A percentile compares a stretch with the other conserved stretches of the same genome.
Evolutionary conservation across 345 rosid species (phyloP).

Genomic region (Aquilaria malaccensis): DNA sequence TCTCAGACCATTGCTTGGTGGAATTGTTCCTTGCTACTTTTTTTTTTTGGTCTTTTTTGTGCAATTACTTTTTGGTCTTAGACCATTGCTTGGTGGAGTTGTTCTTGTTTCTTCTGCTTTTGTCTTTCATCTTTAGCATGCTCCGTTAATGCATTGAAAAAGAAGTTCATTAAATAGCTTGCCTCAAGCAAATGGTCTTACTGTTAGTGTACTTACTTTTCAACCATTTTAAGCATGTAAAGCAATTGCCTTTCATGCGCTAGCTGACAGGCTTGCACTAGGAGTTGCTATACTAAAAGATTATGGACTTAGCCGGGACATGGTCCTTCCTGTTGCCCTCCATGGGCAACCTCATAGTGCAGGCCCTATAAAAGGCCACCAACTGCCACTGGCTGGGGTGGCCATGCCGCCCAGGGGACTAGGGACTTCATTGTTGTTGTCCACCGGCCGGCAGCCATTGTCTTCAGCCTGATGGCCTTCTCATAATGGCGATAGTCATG

Average conservation of each 20-base stretch:
- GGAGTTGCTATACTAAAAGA: constrained; percentile 99
- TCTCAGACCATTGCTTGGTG: constrained; percentile 91
- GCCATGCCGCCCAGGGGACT: too few relatives aligned
- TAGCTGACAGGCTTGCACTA: constrained; percentile 95
- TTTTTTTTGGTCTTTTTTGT: constrained; percentile 68
- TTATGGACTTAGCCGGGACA: constrained; percentile 84
- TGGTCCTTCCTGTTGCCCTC: constrained; percentile 92
- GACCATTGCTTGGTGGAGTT: constrained; percentile 85
- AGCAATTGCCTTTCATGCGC: constrained; percentile 82
- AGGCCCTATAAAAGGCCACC: constrained; percentile 6
- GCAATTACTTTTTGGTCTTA: constrained; percentile 92
- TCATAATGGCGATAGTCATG: too few relatives aligned
- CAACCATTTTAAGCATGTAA: constrained; percentile 85
- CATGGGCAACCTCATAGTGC: constrained; percentile 96
- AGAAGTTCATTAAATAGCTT: constrained; percentile 42
- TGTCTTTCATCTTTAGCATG: neutral
- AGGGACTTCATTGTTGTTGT: too few relatives aligned
- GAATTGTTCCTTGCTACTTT: constrained; percentile 60
- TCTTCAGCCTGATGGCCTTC: too few relatives aligned
- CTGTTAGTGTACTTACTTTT: constrained; percentile 68
- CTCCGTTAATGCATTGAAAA: constrained; percentile 21
- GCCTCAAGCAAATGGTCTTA: constrained; percentile 44
- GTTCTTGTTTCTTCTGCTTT: constrained; percentile 63
- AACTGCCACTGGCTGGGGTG: constrained; percentile 72
- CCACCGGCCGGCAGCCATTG: too few relatives aligned